Evolutionary conservation across 1,284 basidiomycete genomes (phyloP).

Genomic region (Inonotus obliquus): DNA sequence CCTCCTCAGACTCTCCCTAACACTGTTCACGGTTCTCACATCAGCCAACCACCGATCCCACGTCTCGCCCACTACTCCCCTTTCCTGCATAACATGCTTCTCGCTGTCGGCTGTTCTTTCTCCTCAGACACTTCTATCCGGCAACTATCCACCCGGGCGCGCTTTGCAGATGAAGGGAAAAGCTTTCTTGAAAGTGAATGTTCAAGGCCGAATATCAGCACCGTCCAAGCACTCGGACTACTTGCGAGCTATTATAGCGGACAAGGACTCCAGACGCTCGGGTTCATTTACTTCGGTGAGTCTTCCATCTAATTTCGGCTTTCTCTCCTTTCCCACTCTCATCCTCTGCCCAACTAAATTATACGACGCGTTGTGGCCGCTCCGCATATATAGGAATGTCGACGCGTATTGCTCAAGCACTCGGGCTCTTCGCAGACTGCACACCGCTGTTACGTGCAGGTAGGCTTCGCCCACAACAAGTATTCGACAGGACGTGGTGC

Average conservation of each 20-base stretch:
- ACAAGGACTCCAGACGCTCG: constrained; percentile 50
- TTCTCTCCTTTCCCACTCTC: not conserved
- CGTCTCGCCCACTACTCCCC: constrained; percentile 62
- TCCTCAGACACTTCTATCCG: constrained; percentile 47
- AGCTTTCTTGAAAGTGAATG: constrained; percentile 53
- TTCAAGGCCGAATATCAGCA: constrained; percentile 50
- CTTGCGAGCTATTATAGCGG: constrained; percentile 55
- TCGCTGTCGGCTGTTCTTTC: constrained; percentile 55
- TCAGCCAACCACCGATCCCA: constrained; percentile 27
- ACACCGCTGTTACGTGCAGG: constrained; percentile 40
- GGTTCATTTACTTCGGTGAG: constrained; percentile 55
- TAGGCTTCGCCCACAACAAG: constrained; percentile 41
- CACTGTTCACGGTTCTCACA: constrained; percentile 22
- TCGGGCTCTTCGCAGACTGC: constrained; percentile 55
- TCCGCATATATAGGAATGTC: constrained; percentile 11
- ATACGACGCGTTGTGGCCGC: too few species aligned
- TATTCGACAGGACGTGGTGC: constrained; percentile 15
- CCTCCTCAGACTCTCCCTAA: constrained; percentile 14
- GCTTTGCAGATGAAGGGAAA: constrained; percentile 52
- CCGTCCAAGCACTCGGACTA: constrained; percentile 54
- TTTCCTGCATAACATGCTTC: constrained; percentile 63
- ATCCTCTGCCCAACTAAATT: too few species aligned
- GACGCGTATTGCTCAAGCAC: constrained; percentile 17
- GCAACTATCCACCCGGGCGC: constrained; percentile 32
- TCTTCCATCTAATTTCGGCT: not conserved